A percentile compares a stretch with the other conserved stretches of the same genome.
These are phyloP conservation scores for Gnomoniopsis sp. DNA, from an alignment of 2,329 filamentous ascomycete genomes.

Conservation along the genomic window DNA sequence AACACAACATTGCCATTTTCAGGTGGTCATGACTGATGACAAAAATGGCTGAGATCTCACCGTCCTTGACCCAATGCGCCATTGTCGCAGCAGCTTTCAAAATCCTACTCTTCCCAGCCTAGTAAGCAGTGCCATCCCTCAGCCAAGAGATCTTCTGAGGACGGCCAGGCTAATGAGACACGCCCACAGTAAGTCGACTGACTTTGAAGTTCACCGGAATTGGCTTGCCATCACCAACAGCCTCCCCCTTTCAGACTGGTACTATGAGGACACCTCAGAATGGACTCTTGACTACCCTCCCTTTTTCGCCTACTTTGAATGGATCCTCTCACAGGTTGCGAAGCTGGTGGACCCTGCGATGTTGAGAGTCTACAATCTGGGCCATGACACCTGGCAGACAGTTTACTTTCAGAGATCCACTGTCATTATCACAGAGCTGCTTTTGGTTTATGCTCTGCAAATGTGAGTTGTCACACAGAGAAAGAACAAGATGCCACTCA, in stretches of 20 bases:
- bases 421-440: constrained; percentile 80
- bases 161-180: constrained; percentile 17
- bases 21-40: constrained; percentile 4
- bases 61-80: constrained; percentile 85
- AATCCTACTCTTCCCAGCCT: constrained; percentile 87
- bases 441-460: constrained; percentile 79
- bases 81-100: constrained; percentile 86
- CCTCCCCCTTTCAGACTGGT: constrained; percentile 85
- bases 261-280: constrained; percentile 96
- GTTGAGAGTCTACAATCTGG: constrained; percentile 75
- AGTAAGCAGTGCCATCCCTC: not conserved
- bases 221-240: constrained; percentile 96
- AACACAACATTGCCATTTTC: not conserved
- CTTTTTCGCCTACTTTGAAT: constrained; percentile 98
- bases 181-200: constrained; percentile 80
- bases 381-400: constrained; percentile 89
- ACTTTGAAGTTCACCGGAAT: constrained; percentile 98
- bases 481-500: not conserved
- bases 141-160: not conserved
- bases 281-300: constrained; percentile 99
- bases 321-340: constrained; percentile 79
- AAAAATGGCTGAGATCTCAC: constrained; percentile 75
- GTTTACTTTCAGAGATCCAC: constrained; percentile 89
- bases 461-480: constrained; percentile 42
- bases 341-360: constrained; percentile 75